Evolutionary conservation across 2,329 filamentous ascomycete genomes (phyloP), one percentile per base, ranked within the genome.

Genomic region (Alternaria consortialis): DNA sequence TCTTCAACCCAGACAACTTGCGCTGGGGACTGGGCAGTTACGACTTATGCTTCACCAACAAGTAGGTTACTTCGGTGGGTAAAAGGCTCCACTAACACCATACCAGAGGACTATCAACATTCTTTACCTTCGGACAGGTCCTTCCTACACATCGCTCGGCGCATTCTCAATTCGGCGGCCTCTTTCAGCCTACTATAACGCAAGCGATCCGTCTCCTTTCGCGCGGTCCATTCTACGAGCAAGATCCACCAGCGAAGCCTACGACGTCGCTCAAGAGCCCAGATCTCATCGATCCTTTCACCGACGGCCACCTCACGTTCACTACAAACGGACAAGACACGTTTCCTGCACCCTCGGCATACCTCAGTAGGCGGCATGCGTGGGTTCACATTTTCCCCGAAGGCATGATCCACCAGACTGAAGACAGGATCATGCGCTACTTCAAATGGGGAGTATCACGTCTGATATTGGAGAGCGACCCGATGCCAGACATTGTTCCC

Each of bases 351-450:
- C 93, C 93, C 1, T 89, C 92, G 2, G 86, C 88, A 48, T 94
- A 91, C 76, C 78, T 87, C 2, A 85, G 81, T 65, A 89, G 93
- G 70, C 88, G 87, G 46, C 86, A 91, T 77, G 87, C 88, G 44
- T 99, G 95, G 95, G 84, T 99, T 4, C 95, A 99, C 79, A 90
- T 98, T 56, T 98, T 98, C 78, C 95, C 95, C 12, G 95, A 99
- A 80, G 95, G 93, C 48, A 93, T 91, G 78, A 93, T 97, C 46
- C 94, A 98, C 79, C 95, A 99, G 80, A 89, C 93, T 67, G 86
- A 90, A 1, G 83, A 88, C 42, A 88, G 89, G 70, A 88, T 90
- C 7, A 90, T 98, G 84, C 91, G 95, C 31, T 99, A 99, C 81
- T 98, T 98, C 87, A 97, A 97, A 82, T 99, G 95, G 95, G 95